Evolutionary conservation across 257 asterid genomes (phyloP).

Genomic region (Solanum raphanifolium): DNA sequence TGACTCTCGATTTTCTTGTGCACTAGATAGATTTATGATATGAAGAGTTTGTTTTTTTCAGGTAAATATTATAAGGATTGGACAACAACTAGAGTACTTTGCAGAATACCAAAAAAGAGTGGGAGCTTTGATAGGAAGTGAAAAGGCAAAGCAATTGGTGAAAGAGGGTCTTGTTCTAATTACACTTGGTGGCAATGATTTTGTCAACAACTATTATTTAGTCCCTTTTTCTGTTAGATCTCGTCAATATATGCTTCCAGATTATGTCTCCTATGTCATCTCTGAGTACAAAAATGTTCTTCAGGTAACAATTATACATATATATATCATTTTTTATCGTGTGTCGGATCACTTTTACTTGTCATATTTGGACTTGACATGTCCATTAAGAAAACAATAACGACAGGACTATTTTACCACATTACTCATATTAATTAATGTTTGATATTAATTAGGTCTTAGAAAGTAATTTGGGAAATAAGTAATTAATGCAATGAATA

Average conservation of each 20-base stretch:
- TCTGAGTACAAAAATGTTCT: slow-evolving; percentile 59
- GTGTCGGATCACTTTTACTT: no score
- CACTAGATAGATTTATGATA: neutral
- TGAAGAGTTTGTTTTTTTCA: slow-evolving; percentile 1
- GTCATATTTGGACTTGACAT: no score
- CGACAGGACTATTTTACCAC: no score
- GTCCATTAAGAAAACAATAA: no score
- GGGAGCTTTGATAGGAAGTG: slow-evolving; percentile 30
- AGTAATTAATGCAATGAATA: no score
- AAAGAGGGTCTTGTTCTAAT: slow-evolving; percentile 43
- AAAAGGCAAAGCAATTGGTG: slow-evolving; percentile 26
- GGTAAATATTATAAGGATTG: slow-evolving; percentile 64
- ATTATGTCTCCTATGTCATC: slow-evolving; percentile 41
- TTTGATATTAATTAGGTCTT: no score
- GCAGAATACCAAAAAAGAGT: slow-evolving; percentile 47
- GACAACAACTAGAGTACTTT: slow-evolving; percentile 44
- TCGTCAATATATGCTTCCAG: slow-evolving; percentile 38
- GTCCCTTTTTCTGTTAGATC: slow-evolving; percentile 57
- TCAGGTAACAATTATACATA: slow-evolving; percentile 19
- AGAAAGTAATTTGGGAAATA: no score
- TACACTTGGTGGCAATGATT: slow-evolving; percentile 88
- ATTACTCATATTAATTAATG: no score
- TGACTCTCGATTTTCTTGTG: neutral
- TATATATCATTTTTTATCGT: no score
- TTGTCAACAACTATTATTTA: slow-evolving; percentile 78